Conservation (phyloP, 495 filamentous ascomycete species). For the Trichocladium uniseriatum region DNA sequence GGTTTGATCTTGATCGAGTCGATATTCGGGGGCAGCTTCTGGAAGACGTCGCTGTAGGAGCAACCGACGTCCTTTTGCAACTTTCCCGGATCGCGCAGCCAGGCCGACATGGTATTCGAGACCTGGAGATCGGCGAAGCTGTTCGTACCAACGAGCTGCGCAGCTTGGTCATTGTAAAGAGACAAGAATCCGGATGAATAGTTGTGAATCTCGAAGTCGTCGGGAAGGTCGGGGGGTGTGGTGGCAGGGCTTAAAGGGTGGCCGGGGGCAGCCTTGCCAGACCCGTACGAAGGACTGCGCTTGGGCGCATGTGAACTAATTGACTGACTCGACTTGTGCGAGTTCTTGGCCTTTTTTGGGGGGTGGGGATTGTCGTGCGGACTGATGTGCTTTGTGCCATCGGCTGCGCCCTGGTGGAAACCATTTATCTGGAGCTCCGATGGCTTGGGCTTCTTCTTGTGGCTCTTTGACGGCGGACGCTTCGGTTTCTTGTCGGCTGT, state of each 20-base stretch:
- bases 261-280: constrained; percentile 29
- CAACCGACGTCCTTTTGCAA: constrained; percentile 38
- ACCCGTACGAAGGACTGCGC: constrained; percentile 44
- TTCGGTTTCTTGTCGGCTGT: constrained; percentile 54
- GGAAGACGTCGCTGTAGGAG: constrained; percentile 43
- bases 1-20: constrained; percentile 26
- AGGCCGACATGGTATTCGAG: constrained; percentile 55
- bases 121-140: constrained; percentile 60
- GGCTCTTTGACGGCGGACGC: constrained; percentile 57
- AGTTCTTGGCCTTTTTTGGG: constrained; percentile 65
- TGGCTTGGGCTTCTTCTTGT: constrained; percentile 62
- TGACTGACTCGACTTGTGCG: constrained; percentile 63
- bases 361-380: constrained; percentile 31
- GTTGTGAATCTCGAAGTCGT: constrained; percentile 46
- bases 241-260: constrained; percentile 48
- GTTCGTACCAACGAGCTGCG: constrained; percentile 50
- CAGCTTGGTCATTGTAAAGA: constrained; percentile 55
- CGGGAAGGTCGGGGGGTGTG: constrained; percentile 46
- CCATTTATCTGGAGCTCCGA: constrained; percentile 45
- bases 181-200: constrained; percentile 66
- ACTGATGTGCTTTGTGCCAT: constrained; percentile 25
- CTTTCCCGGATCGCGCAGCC: constrained; percentile 57
- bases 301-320: constrained; percentile 51
- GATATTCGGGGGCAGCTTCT: constrained; percentile 29
- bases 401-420: constrained; percentile 23